These are phyloP conservation scores for Paracoccidioides brasiliensis DNA, from an alignment of 2,329 filamentous ascomycete species.

Conservation along the genomic window DNA sequence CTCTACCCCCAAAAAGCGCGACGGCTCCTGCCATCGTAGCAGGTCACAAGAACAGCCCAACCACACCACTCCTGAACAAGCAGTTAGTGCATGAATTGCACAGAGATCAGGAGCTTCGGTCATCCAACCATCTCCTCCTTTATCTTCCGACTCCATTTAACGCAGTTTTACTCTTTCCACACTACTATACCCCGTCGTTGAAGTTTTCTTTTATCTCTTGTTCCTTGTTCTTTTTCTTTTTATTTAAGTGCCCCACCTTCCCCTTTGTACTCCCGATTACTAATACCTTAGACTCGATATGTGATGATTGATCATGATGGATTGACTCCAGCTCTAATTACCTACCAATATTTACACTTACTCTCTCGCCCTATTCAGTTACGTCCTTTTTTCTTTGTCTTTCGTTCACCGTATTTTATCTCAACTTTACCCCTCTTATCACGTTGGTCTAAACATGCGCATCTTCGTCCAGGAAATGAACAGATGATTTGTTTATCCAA, in stretches of 20 bases:
- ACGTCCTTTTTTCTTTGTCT: too few relatives aligned
- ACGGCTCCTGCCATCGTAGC: not conserved
- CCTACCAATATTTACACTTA: not conserved
- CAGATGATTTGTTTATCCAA: too few relatives aligned
- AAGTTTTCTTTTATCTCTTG: not conserved
- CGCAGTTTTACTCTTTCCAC: not conserved
- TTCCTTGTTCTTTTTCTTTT: not conserved
- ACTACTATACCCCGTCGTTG: not conserved
- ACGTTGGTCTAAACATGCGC: too few relatives aligned
- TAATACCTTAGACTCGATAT: slow-evolving; percentile 1
- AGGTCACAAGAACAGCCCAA: slow-evolving; percentile 3
- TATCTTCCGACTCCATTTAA: not conserved
- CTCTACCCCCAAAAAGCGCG: not conserved
- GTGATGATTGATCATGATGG: slow-evolving; percentile 1
- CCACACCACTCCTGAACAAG: not conserved
- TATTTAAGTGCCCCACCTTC: not conserved
- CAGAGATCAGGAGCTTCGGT: too few relatives aligned
- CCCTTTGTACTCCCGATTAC: not conserved
- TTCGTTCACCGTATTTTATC: not conserved
- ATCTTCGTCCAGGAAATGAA: too few relatives aligned
- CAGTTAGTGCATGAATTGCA: slow-evolving; percentile 1
- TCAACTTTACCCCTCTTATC: not conserved
- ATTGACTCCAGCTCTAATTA: not conserved
- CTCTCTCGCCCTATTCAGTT: not conserved
- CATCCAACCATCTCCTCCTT: not conserved